Conservation (phyloP, 2,329 filamentous ascomycete genomes). For the Macrophomina tecta region DNA sequence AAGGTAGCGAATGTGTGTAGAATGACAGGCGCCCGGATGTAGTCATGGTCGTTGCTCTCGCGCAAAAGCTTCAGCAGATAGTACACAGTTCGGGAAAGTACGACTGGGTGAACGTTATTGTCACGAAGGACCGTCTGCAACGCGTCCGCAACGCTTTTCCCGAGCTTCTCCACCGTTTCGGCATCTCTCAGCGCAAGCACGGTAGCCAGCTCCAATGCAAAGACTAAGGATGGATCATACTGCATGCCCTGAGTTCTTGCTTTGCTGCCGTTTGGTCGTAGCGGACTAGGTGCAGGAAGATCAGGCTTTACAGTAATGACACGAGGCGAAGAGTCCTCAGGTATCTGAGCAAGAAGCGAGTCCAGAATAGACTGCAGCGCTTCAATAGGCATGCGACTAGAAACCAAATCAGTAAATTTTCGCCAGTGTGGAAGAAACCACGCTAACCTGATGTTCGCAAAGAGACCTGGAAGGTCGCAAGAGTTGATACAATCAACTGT, state of each 20-base stretch:
- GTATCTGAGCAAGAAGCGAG: conserved; percentile 80
- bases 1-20: conserved; percentile 91
- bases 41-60: conserved; percentile 87
- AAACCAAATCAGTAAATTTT: not conserved
- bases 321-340: conserved; percentile 79
- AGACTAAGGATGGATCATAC: conserved; percentile 88
- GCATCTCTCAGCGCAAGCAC: conserved; percentile 78
- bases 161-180: conserved; percentile 73
- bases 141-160: conserved; percentile 78
- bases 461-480: conserved; percentile 82
- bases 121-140: conserved; percentile 83
- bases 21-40: conserved; percentile 88
- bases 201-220: conserved; percentile 89
- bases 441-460: conserved; percentile 78
- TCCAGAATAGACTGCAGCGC: conserved; percentile 69
- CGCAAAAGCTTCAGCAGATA: conserved; percentile 84
- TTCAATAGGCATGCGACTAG: conserved; percentile 66
- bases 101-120: conserved; percentile 78
- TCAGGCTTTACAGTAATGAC: conserved; percentile 94
- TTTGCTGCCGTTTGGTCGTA: conserved; percentile 65
- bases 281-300: conserved; percentile 66
- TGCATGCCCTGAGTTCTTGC: conserved; percentile 61
- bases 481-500: conserved; percentile 93
- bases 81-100: conserved; percentile 81
- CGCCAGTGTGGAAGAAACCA: not conserved